These are phyloP conservation scores for Bonia amplexicaulis DNA, from an alignment of 176 grass and related monocot species.

Conservation along the genomic window DNA sequence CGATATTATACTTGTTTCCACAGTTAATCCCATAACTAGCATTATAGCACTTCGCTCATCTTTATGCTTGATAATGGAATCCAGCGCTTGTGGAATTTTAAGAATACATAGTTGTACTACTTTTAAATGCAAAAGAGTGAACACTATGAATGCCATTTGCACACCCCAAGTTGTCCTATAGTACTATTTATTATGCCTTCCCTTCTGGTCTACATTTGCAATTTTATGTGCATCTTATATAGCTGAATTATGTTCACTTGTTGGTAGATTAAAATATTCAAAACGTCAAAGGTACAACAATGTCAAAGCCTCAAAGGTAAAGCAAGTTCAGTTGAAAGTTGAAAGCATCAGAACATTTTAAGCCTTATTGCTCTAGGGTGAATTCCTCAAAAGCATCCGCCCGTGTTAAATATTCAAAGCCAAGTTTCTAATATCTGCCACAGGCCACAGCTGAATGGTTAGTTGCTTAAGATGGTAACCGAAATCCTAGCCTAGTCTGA, in stretches of 20 bases:
- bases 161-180: neutral
- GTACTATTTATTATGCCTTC: neutral
- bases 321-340: neutral
- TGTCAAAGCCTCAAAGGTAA: neutral
- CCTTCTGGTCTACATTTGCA: neutral
- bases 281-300: neutral
- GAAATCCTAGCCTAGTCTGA: neutral
- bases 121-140: neutral
- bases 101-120: neutral
- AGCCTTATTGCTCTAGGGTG: neutral
- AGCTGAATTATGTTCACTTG: neutral
- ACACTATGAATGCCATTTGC: neutral
- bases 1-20: neutral
- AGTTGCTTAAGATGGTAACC: neutral
- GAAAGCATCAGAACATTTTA: neutral
- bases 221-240: neutral
- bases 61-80: neutral
- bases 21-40: neutral
- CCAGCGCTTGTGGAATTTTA: neutral
- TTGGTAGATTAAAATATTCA: neutral
- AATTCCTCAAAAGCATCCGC: neutral
- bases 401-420: neutral
- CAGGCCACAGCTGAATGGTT: neutral
- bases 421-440: neutral
- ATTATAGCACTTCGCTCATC: neutral